Evolutionary conservation across 164 flowering plant genomes (phyloP).

Genomic region (Echeveria elegans): DNA sequence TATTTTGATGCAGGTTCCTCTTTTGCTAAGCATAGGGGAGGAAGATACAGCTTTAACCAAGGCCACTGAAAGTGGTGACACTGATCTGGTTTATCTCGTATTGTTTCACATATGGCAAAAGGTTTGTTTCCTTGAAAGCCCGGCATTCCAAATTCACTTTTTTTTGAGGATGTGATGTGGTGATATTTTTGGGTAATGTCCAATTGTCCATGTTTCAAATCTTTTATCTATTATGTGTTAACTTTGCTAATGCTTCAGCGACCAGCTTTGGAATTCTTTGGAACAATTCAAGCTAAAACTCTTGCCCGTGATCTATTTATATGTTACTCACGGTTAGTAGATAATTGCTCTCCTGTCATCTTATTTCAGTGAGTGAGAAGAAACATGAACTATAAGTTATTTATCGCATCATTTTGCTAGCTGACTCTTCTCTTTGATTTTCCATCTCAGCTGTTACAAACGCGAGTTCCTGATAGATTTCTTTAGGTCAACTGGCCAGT

Average conservation of each 20-base stretch:
- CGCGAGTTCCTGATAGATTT: slow-evolving; percentile 86
- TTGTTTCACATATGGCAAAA: slow-evolving; percentile 90
- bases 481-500: slow-evolving; percentile 76
- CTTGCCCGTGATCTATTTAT: slow-evolving; percentile 76
- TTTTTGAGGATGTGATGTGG: not conserved
- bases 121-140: slow-evolving; percentile 30
- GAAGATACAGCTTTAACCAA: slow-evolving; percentile 81
- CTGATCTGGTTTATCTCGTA: slow-evolving; percentile 95
- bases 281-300: slow-evolving; percentile 70
- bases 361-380: not conserved
- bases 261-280: slow-evolving; percentile 68
- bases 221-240: not conserved
- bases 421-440: slow-evolving; percentile 9
- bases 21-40: slow-evolving; percentile 89
- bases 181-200: not conserved
- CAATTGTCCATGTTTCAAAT: not conserved
- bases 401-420: not conserved
- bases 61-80: slow-evolving; percentile 96
- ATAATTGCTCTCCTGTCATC: not conserved
- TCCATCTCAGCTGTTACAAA: slow-evolving; percentile 57
- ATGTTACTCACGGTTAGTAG: slow-evolving; percentile 57
- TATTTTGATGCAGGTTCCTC: slow-evolving; percentile 61
- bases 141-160: too few relatives aligned
- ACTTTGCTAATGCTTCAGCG: slow-evolving; percentile 39
- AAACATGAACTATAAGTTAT: not conserved